phyloP scores from a whole-genome alignment of 192 early-diverging fungal species.

The Mortierella claussenii region DNA sequence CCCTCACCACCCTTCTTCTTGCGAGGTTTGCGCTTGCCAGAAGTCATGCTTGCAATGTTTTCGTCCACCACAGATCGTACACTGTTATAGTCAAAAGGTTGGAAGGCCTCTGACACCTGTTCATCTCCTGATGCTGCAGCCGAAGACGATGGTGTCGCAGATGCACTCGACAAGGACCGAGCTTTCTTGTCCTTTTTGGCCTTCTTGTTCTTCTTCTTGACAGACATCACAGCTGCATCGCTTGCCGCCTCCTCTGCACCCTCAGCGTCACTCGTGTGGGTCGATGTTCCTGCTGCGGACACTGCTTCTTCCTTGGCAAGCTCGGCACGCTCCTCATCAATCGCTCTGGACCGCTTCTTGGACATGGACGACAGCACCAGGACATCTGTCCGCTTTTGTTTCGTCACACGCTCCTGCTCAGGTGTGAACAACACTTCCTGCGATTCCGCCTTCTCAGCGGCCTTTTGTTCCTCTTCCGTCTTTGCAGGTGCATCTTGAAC shows the following conservation, averaged over 20 bases:
- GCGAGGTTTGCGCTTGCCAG: conserved; percentile 11
- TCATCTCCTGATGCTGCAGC: conserved; percentile 9
- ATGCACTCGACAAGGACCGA: neutral
- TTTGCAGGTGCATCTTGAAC: neutral
- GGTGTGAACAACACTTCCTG: conserved; percentile 33
- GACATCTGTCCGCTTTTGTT: conserved; percentile 48
- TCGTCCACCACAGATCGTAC: conserved; percentile 40
- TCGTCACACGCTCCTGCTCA: conserved; percentile 30
- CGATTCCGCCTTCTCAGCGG: neutral
- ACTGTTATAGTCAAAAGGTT: conserved; percentile 47
- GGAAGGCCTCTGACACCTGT: conserved; percentile 17
- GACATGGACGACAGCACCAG: conserved; percentile 28
- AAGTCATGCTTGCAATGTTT: conserved; percentile 13
- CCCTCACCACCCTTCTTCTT: conserved; percentile 19
- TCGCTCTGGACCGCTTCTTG: conserved; percentile 41
- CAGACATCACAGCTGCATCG: no score
- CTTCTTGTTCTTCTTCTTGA: conserved; percentile 38
- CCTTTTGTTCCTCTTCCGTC: neutral
- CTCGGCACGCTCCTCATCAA: conserved; percentile 48
- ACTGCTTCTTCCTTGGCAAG: neutral
- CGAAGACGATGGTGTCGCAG: conserved; percentile 7
- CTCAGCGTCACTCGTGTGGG: neutral
- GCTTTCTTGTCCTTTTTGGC: conserved; percentile 30
- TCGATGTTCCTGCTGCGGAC: neutral
- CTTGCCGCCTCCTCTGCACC: neutral